Evolutionary conservation across 1,139 yeast genomes (phyloP), one percentile per base, ranked within the genome.

Genomic region (Yamadazyma songkhlaensis): DNA sequence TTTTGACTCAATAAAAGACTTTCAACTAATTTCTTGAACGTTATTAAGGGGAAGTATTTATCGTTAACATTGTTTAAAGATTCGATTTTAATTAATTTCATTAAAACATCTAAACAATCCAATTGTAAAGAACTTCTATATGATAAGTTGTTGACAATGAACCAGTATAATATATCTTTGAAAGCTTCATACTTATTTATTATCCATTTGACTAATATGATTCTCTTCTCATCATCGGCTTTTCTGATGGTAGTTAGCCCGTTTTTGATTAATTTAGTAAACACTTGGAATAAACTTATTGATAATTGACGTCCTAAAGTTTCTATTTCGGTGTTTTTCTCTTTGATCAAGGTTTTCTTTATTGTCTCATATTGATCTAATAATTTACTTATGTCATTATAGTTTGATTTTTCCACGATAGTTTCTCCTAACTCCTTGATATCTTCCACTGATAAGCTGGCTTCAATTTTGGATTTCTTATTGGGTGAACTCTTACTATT

Each of bases 11-110:
- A 41, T 35, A 81, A 54, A 17, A 83, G 49, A 0, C 74, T 53
- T 10, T 57, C 49, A 2, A 84, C 55, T n/a, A 86, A 54, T 11
- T 62, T 57, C 39, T 64, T 66, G 50, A 77, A 81, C 3, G 83
- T 64, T 25, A 62, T 60, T 31, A 72, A 76, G 6, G 96, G 87
- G 59, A 87, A 88, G 54, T 64, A 83, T 32, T 77, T 70, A 27
- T 62, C 72, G 15, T 64, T 64, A 14, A 62, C 59, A 33, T 70
- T 70, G 1, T 81, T 68, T 10, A 75, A 75, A 35, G 81, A 68
- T 59, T 88, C 96, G 34, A 77, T 57, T 50, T 72, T 77, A 27
- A 88, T 49, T 21, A 85, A 62, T 42, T 81, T 83, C 65, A 88
- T 64, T 38, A 72, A 61, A 9, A 81, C 68, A 40, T 85, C 89